Conservation (phyloP, 768 basidiomycete species). For the Mycena alexandri region DNA sequence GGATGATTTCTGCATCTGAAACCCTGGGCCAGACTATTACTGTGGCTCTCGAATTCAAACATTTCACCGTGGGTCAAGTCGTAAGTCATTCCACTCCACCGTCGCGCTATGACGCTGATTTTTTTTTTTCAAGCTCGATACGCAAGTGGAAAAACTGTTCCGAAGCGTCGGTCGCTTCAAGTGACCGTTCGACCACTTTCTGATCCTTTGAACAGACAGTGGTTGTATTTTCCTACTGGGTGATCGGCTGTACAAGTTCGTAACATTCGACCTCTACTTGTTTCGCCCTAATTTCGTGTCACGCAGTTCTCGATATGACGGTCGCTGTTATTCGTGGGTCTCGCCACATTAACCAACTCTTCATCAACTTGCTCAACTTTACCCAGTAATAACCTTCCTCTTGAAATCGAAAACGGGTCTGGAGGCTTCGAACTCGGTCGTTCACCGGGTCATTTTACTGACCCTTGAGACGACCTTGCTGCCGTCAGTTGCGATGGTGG, state of each 20-base stretch:
- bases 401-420: constrained; percentile 47
- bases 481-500: constrained; percentile 49
- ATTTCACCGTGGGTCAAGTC: constrained; percentile 13
- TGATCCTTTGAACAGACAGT: constrained; percentile 47
- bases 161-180: constrained; percentile 42
- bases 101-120: background rate
- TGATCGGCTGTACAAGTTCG: constrained; percentile 57
- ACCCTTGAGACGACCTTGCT: constrained; percentile 50
- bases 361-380: background rate
- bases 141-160: constrained; percentile 39
- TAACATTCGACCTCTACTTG: background rate
- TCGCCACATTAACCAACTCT: no score
- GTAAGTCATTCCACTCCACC: background rate
- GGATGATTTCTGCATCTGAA: background rate
- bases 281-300: constrained; percentile 1
- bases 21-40: constrained; percentile 11
- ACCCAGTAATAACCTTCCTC: constrained; percentile 31
- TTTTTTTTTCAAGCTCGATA: background rate
- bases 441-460: constrained; percentile 48
- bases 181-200: background rate
- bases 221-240: constrained; percentile 60
- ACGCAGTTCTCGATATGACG: constrained; percentile 54
- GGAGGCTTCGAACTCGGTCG: constrained; percentile 48
- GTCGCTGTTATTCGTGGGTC: constrained; percentile 37
- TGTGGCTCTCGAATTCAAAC: constrained; percentile 28